phyloP scores from a whole-genome alignment of 176 grass and related monocot species.

The Cenchrus americanus region DNA sequence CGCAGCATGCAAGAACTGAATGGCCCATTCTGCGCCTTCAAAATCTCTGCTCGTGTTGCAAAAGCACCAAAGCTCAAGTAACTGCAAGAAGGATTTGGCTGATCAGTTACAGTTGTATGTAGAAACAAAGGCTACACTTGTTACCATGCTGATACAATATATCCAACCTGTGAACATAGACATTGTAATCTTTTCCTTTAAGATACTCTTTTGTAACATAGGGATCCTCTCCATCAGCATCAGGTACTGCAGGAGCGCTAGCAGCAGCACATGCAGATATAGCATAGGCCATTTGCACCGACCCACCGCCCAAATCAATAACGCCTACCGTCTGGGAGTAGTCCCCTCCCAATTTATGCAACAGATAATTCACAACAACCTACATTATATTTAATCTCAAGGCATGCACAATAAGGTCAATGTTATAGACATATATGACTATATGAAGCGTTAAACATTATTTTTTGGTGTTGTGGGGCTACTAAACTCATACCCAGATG shows the following conservation, averaged over 20 bases:
- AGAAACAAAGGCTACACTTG: background rate
- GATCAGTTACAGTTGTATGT: background rate
- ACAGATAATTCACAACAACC: constrained; percentile 1
- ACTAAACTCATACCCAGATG: background rate
- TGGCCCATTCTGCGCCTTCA: constrained; percentile 4
- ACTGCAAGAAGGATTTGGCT: background rate
- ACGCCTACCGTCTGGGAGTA: background rate
- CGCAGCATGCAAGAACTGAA: constrained; percentile 8
- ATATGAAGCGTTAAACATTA: too few relatives aligned
- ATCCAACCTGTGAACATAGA: background rate
- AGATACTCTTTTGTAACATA: constrained; percentile 1
- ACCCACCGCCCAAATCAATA: background rate
- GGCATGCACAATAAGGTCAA: background rate
- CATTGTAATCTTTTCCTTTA: background rate
- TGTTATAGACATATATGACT: too few relatives aligned
- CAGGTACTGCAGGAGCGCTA: background rate
- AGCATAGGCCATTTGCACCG: constrained; percentile 7
- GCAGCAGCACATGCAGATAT: background rate
- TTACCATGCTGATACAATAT: background rate
- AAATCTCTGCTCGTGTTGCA: background rate
- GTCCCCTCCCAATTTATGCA: background rate
- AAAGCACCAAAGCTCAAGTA: background rate
- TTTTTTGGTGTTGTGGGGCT: background rate
- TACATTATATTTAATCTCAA: background rate
- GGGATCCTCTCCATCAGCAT: background rate